Conservation (phyloP, 805 yeast species). For the Saccharomycopsis malanga region DNA sequence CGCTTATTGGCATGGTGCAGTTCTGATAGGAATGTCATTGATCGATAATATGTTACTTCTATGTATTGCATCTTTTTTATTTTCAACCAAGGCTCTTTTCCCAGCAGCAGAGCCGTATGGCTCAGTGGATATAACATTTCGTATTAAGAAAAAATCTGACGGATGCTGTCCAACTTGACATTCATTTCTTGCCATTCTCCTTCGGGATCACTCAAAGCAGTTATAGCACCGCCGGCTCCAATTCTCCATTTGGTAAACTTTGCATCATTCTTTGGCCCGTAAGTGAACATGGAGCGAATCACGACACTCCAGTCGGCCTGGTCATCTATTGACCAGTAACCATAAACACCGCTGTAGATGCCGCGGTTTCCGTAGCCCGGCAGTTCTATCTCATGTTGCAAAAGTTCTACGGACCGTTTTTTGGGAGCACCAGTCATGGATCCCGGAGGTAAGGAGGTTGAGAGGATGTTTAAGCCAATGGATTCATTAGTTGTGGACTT, state of each 20-base stretch:
- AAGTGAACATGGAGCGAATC: constrained; percentile 74
- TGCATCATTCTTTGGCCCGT: constrained; percentile 30
- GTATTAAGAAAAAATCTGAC: constrained; percentile 49
- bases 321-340: constrained; percentile 87
- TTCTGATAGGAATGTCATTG: too few species aligned
- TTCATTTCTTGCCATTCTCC: constrained; percentile 93
- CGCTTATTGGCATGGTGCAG: too few species aligned
- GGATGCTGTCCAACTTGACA: constrained; percentile 69
- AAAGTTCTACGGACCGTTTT: constrained; percentile 78
- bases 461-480: constrained; percentile 72
- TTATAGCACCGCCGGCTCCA: constrained; percentile 98
- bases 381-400: constrained; percentile 39
- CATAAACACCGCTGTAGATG: constrained; percentile 88
- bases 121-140: too few species aligned
- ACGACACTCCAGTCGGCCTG: constrained; percentile 95
- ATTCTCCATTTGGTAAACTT: constrained; percentile 54
- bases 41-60: too few species aligned
- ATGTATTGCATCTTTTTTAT: too few species aligned
- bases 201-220: constrained; percentile 72
- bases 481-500: constrained; percentile 26
- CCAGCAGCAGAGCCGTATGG: too few species aligned
- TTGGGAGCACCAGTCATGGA: constrained; percentile 99
- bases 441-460: constrained; percentile 87
- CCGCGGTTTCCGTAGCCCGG: constrained; percentile 51
- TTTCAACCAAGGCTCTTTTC: too few species aligned